phyloP scores from a whole-genome alignment of 176 grass and related monocot genomes.

The Musa acuminata region DNA sequence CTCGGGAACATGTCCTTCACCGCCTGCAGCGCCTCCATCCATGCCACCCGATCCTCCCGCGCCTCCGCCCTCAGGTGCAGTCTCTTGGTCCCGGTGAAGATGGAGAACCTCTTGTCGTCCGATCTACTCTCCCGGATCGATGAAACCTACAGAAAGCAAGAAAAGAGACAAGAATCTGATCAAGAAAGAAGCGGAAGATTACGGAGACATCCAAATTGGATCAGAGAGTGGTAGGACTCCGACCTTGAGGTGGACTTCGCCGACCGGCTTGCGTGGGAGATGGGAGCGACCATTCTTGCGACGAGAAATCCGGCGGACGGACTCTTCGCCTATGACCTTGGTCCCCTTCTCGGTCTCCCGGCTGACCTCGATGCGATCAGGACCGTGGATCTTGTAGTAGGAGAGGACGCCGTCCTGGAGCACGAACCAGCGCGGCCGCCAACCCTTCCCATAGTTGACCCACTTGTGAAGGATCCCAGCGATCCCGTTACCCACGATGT shows the following conservation, averaged over 20 bases:
- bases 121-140: slow-evolving; percentile 82
- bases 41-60: slow-evolving; percentile 57
- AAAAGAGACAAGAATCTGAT: background rate
- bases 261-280: slow-evolving; percentile 49
- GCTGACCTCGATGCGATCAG: slow-evolving; percentile 75
- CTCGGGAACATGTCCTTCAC: slow-evolving; percentile 96
- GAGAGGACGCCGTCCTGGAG: slow-evolving; percentile 88
- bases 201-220: background rate
- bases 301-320: slow-evolving; percentile 44
- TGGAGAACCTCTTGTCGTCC: slow-evolving; percentile 79
- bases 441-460: slow-evolving; percentile 94
- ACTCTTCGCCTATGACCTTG: slow-evolving; percentile 94
- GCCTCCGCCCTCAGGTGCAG: slow-evolving; percentile 82
- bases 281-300: slow-evolving; percentile 34
- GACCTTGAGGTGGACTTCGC: slow-evolving; percentile 97
- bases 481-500: slow-evolving; percentile 66
- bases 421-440: slow-evolving; percentile 83
- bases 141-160: slow-evolving; percentile 46
- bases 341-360: slow-evolving; percentile 58
- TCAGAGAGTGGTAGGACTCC: background rate
- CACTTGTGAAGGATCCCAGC: slow-evolving; percentile 89
- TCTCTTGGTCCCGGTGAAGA: slow-evolving; percentile 92
- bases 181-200: background rate
- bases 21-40: slow-evolving; percentile 71
- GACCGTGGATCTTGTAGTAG: slow-evolving; percentile 98